Base-by-base conservation (phyloP, 768 basidiomycete species). In the Strobilomyces dryophilus region DNA sequence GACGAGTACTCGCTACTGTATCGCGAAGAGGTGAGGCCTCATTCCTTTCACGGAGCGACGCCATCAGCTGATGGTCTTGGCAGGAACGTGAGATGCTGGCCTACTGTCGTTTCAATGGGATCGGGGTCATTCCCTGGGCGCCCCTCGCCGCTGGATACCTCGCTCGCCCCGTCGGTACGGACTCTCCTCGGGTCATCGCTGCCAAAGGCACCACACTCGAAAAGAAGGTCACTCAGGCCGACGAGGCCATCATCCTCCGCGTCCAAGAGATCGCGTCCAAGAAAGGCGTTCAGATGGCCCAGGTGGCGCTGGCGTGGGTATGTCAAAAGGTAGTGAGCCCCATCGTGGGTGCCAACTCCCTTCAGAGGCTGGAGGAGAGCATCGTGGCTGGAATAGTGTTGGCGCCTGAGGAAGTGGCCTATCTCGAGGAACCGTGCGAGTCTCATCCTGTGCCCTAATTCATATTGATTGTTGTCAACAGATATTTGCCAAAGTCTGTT, bases 41-140 rank as follows among this genome's bases (percentile, higher is more conserved):
- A 5, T 36, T 4, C 14, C 15, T 17, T 14, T 36, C 15, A 8
- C 15, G 35, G 15, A 15, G 17, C 35, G 15, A n/a, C 34, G 14
- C 15, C 1, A 7, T 17, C 21, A 15, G 21, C 15, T 14, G 39
- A 40, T 10, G 40, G 18, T 10, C 29, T 29, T 29, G 29, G 4
- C 32, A 77, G 78, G 78, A 79, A 49, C 67, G 72, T 1, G 76
- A 77, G 52, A 74, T 76, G 76, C 60, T 72, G 18, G 61, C 69
- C 5, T 79, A 77, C 61, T 78, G 76, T 61, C 69, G 73, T 20
- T 71, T 69, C 53, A 73, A 76, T 26, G 81, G 81, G 24, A 77
- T 83, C 31, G 79, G 79, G 0, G 61, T 77, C 26, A 79, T 84
- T 31, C 78, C 81, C 0, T 82, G 77, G 74, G 64, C 72, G 0